Percentiles rank a stretch among this genome's conserved stretches.
Evolutionary conservation across 805 yeast species (phyloP).

Genomic region (Zygotorulaspora florentina): DNA sequence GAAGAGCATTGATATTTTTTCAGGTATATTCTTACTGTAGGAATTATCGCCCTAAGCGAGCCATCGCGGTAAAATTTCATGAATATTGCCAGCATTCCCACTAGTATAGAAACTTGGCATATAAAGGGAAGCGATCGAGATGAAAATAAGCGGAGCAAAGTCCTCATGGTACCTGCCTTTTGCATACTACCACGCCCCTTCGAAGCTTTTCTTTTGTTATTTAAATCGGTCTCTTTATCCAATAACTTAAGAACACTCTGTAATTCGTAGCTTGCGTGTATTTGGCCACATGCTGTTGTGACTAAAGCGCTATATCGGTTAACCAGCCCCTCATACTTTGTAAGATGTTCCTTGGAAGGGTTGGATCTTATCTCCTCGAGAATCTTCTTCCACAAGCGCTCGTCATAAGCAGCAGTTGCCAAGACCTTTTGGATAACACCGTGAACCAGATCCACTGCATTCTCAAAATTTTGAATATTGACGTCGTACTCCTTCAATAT

Average conservation of each 20-base stretch:
- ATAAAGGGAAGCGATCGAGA: conserved; percentile 10
- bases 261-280: conserved; percentile 3
- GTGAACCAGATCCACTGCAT: conserved; percentile 33
- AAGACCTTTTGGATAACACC: conserved; percentile 43
- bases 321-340: conserved; percentile 12
- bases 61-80: conserved; percentile 10
- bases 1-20: conserved; percentile 6
- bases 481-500: conserved; percentile 35
- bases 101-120: conserved; percentile 13
- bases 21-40: conserved; percentile 8
- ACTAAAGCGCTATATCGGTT: conserved; percentile 30
- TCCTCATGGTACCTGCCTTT: not conserved
- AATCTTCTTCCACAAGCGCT: conserved; percentile 20
- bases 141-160: conserved; percentile 8
- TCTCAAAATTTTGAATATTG: conserved; percentile 27
- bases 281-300: conserved; percentile 23
- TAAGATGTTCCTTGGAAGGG: conserved; percentile 4
- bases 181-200: conserved; percentile 5
- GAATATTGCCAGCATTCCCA: conserved; percentile 14
- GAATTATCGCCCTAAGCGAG: conserved; percentile 5
- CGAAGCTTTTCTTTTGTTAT: conserved; percentile 11
- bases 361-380: conserved; percentile 8
- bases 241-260: conserved; percentile 12
- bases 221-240: conserved; percentile 19
- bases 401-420: conserved; percentile 15